Conservation (phyloP, 2,329 filamentous ascomycete genomes). For the Penicillium sp. region DNA sequence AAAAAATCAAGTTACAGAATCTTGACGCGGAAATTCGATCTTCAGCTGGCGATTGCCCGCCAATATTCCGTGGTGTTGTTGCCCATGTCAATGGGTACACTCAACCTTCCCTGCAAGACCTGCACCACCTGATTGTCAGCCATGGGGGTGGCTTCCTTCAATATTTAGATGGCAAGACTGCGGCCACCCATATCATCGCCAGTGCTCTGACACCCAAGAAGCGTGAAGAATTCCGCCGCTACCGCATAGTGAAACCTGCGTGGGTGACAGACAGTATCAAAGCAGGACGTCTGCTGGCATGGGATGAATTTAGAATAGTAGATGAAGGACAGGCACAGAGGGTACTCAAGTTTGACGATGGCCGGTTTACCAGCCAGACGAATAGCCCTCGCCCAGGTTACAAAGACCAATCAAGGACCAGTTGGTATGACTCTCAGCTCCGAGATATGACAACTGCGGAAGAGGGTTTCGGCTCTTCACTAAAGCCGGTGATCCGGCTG, state of each 20-base stretch:
- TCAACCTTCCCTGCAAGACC: conserved; percentile 83
- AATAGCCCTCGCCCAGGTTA: conserved; percentile 65
- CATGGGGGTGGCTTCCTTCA: conserved; percentile 95
- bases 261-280: conserved; percentile 91
- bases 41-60: conserved; percentile 66
- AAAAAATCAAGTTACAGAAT: conserved; percentile 97
- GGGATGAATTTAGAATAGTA: conserved; percentile 79
- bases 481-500: not conserved
- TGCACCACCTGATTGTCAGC: conserved; percentile 82
- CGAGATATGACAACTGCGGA: conserved; percentile 39
- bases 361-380: conserved; percentile 64
- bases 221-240: conserved; percentile 77
- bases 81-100: conserved; percentile 95
- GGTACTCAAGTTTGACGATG: conserved; percentile 63
- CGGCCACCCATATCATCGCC: conserved; percentile 93
- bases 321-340: conserved; percentile 83
- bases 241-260: conserved; percentile 88
- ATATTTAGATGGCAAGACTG: conserved; percentile 91
- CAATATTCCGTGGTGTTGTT: conserved; percentile 86
- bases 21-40: conserved; percentile 78
- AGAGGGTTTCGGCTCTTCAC: conserved; percentile 13
- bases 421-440: conserved; percentile 78
- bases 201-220: conserved; percentile 91
- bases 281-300: conserved; percentile 77
- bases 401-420: conserved; percentile 73